Percentiles rank a stretch among this genome's conserved stretches.
These are phyloP conservation scores for Magnusiomyces paraingens DNA, from an alignment of 1,139 yeast species.

Conservation along the genomic window DNA sequence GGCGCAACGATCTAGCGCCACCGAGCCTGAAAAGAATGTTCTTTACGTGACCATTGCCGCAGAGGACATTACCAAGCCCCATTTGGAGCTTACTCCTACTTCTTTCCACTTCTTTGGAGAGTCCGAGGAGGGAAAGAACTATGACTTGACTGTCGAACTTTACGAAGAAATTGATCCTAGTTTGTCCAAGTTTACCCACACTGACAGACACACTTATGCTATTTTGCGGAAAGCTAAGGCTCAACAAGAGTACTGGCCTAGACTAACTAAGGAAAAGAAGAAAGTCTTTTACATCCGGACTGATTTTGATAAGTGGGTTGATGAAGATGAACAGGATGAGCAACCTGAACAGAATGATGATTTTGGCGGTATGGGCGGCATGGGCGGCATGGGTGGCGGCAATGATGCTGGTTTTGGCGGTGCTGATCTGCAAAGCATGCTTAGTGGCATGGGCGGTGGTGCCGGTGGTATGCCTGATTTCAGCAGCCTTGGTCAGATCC, in stretches of 20 bases:
- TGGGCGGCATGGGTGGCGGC: slow-evolving; percentile 32
- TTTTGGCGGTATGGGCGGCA: slow-evolving; percentile 30
- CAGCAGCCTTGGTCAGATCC: slow-evolving; percentile 24
- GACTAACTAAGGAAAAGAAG: slow-evolving; percentile 69
- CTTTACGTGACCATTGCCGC: slow-evolving; percentile 68
- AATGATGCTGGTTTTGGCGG: slow-evolving; percentile 25
- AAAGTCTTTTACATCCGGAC: slow-evolving; percentile 76
- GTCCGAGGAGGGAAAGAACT: slow-evolving; percentile 32
- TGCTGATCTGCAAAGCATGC: slow-evolving; percentile 26
- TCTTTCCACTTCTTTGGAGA: slow-evolving; percentile 51
- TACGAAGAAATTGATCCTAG: slow-evolving; percentile 66
- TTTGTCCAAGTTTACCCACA: slow-evolving; percentile 50
- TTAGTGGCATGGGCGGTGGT: slow-evolving; percentile 23
- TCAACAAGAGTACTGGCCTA: slow-evolving; percentile 83
- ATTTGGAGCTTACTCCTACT: slow-evolving; percentile 56
- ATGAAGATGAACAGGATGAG: slow-evolving; percentile 82
- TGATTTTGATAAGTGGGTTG: slow-evolving; percentile 96
- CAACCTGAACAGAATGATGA: slow-evolving; percentile 39
- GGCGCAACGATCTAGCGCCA: slow-evolving; percentile 90
- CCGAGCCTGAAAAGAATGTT: slow-evolving; percentile 66
- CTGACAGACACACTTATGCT: slow-evolving; percentile 69
- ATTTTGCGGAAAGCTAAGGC: slow-evolving; percentile 63
- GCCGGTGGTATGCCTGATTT: slow-evolving; percentile 28
- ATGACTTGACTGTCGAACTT: slow-evolving; percentile 61
- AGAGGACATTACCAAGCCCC: slow-evolving; percentile 60